Evolutionary conservation across 352 stramenopile genomes (phyloP).

Genomic region (Pythium oligandrum): DNA sequence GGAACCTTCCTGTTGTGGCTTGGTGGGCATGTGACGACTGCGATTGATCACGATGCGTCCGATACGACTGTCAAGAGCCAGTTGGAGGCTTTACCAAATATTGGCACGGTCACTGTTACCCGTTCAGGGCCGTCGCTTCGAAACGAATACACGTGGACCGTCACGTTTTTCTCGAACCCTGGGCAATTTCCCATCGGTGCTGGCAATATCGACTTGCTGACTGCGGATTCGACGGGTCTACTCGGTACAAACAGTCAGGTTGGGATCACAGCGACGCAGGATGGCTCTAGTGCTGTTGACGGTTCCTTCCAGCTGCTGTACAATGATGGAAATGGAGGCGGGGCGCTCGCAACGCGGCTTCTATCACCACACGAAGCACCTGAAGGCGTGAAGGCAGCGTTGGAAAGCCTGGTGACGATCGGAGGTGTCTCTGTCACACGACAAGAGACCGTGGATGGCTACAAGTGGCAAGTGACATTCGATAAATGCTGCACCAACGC

Average conservation of each 20-base stretch:
- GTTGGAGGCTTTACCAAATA: slow-evolving; percentile 91
- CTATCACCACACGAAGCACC: slow-evolving; percentile 55
- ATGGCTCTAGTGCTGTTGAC: slow-evolving; percentile 56
- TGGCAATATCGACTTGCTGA: slow-evolving; percentile 41
- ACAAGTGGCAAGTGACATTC: slow-evolving; percentile 90
- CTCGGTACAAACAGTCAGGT: slow-evolving; percentile 41
- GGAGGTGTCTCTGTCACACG: slow-evolving; percentile 63
- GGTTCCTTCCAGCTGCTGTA: slow-evolving; percentile 57
- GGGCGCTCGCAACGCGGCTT: slow-evolving; percentile 14
- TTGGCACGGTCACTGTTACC: slow-evolving; percentile 87
- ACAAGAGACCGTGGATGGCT: slow-evolving; percentile 56
- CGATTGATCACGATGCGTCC: slow-evolving; percentile 91
- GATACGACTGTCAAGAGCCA: slow-evolving; percentile 88
- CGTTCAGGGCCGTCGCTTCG: slow-evolving; percentile 81
- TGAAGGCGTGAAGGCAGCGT: slow-evolving; percentile 32
- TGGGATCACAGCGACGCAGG: slow-evolving; percentile 22
- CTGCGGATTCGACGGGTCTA: slow-evolving; percentile 34
- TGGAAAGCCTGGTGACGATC: slow-evolving; percentile 46
- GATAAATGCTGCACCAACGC: slow-evolving; percentile 65
- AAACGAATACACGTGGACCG: slow-evolving; percentile 90
- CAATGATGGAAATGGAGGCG: slow-evolving; percentile 20
- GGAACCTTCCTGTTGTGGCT: slow-evolving; percentile 88
- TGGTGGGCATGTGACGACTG: slow-evolving; percentile 81
- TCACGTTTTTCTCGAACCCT: slow-evolving; percentile 93
- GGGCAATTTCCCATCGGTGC: slow-evolving; percentile 88